A percentile compares a stretch with the other conserved stretches of the same genome.
These are phyloP conservation scores for Nemania sp. DNA, from an alignment of 2,329 filamentous ascomycete genomes.

Conservation along the genomic window DNA sequence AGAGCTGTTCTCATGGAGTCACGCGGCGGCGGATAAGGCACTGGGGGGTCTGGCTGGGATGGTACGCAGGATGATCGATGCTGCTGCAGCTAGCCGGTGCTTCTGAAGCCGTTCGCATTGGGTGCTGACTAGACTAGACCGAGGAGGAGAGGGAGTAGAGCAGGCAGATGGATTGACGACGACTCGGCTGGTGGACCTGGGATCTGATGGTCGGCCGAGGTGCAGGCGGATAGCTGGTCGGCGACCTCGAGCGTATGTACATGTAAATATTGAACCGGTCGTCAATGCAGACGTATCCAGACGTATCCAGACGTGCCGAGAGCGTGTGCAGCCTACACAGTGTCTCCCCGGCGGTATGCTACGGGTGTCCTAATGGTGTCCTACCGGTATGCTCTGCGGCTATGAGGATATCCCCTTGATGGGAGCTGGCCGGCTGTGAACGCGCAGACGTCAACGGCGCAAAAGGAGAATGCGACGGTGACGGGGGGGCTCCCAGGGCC, in stretches of 20 bases:
- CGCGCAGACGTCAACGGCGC: constrained; percentile 16
- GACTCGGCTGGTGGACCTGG: constrained; percentile 38
- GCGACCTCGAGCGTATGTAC: constrained; percentile 30
- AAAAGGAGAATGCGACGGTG: constrained; percentile 23
- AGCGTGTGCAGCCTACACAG: constrained; percentile 14
- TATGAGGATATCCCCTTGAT: not conserved
- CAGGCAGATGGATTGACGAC: constrained; percentile 32
- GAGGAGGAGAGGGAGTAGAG: constrained; percentile 18
- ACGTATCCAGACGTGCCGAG: not conserved
- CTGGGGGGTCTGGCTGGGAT: constrained; percentile 43
- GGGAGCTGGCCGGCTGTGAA: not conserved
- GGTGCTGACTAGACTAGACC: constrained; percentile 33
- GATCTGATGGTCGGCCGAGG: constrained; percentile 26
- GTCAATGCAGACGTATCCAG: constrained; percentile 17
- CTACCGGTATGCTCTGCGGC: not conserved
- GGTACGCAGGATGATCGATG: constrained; percentile 45
- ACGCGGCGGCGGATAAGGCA: constrained; percentile 46
- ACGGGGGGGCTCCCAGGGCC: constrained; percentile 13
- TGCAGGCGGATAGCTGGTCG: constrained; percentile 30
- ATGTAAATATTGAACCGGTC: constrained; percentile 27
- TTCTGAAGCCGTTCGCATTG: constrained; percentile 45
- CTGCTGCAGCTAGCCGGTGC: constrained; percentile 44
- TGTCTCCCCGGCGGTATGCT: not conserved
- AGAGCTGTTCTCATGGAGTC: constrained; percentile 40
- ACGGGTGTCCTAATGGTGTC: constrained; percentile 10